Evolutionary conservation across 2,329 filamentous ascomycete species (phyloP).

Genomic region (Fusarium chaquense): DNA sequence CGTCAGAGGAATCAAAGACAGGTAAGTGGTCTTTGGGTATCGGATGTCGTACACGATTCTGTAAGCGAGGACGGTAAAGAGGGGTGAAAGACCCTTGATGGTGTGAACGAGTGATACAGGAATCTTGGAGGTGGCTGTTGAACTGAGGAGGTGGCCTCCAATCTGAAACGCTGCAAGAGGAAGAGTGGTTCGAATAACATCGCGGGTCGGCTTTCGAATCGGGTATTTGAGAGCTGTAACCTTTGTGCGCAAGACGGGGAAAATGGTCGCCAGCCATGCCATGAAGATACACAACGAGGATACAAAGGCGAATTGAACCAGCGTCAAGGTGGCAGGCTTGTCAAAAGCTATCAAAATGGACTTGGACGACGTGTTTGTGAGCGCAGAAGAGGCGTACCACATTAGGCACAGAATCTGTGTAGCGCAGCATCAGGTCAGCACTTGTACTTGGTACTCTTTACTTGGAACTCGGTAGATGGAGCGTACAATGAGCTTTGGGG

Average conservation of each 20-base stretch:
- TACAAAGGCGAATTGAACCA: conserved; percentile 94
- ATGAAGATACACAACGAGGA: conserved; percentile 86
- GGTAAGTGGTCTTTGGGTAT: conserved; percentile 88
- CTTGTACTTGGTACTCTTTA: conserved; percentile 21
- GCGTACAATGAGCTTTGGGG: conserved; percentile 84
- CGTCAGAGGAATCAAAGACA: conserved; percentile 90
- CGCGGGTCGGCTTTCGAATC: conserved; percentile 81
- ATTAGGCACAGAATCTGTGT: conserved; percentile 82
- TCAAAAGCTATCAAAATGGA: conserved; percentile 92
- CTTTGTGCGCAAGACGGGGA: conserved; percentile 75
- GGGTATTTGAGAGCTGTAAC: conserved; percentile 86
- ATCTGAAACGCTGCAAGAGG: conserved; percentile 94
- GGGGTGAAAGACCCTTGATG: conserved; percentile 95
- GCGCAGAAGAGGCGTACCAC: conserved; percentile 95
- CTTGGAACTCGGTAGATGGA: conserved; percentile 22
- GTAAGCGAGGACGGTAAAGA: conserved; percentile 96
- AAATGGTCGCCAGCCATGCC: conserved; percentile 78
- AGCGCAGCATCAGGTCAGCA: conserved; percentile 48
- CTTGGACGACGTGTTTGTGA: conserved; percentile 98
- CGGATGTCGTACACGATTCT: conserved; percentile 88
- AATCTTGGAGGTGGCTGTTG: conserved; percentile 92
- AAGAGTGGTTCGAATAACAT: conserved; percentile 88
- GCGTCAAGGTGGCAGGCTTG: conserved; percentile 89
- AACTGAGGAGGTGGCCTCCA: conserved; percentile 91
- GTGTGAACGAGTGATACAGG: conserved; percentile 98